A percentile compares a stretch with the other conserved stretches of the same genome.
These are phyloP conservation scores for Cryphonectria carpinicola DNA, from an alignment of 2,329 filamentous ascomycete species.

Conservation along the genomic window DNA sequence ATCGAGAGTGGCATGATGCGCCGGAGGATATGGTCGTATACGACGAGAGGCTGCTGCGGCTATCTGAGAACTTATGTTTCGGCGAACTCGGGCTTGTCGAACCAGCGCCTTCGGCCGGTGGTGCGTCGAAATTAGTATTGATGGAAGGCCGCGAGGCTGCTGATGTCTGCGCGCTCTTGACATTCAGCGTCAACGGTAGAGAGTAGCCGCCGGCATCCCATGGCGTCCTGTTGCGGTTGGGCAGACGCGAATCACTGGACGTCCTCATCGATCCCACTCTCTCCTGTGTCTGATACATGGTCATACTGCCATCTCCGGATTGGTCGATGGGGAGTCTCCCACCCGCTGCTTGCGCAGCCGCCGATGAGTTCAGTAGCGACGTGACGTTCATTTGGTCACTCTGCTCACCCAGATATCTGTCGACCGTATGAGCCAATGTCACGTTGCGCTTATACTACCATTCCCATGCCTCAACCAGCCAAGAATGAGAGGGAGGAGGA, in stretches of 20 bases:
- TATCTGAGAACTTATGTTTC: conserved; percentile 53
- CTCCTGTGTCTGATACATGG: conserved; percentile 21
- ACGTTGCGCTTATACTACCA: background rate
- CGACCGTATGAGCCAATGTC: conserved; percentile 3
- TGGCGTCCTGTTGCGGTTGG: conserved; percentile 47
- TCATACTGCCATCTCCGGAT: conserved; percentile 20
- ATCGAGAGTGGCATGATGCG: conserved; percentile 46
- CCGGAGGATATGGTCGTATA: conserved; percentile 48
- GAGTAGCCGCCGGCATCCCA: conserved; percentile 58
- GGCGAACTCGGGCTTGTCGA: conserved; percentile 41
- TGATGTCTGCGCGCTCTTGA: conserved; percentile 38
- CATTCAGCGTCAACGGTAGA: conserved; percentile 47
- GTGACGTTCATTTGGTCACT: conserved; percentile 43
- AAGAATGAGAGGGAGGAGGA: background rate
- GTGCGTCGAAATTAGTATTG: conserved; percentile 32
- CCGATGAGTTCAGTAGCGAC: conserved; percentile 44
- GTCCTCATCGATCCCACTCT: conserved; percentile 21
- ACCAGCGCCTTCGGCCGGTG: conserved; percentile 28
- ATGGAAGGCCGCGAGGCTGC: conserved; percentile 31
- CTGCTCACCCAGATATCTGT: conserved; percentile 10
- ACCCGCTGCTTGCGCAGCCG: conserved; percentile 30
- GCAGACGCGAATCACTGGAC: conserved; percentile 37
- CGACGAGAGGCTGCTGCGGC: conserved; percentile 56
- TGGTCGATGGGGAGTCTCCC: conserved; percentile 17
- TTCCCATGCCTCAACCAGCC: background rate